phyloP scores from a whole-genome alignment of 768 basidiomycete genomes.

The Phanerochaete sordida region DNA sequence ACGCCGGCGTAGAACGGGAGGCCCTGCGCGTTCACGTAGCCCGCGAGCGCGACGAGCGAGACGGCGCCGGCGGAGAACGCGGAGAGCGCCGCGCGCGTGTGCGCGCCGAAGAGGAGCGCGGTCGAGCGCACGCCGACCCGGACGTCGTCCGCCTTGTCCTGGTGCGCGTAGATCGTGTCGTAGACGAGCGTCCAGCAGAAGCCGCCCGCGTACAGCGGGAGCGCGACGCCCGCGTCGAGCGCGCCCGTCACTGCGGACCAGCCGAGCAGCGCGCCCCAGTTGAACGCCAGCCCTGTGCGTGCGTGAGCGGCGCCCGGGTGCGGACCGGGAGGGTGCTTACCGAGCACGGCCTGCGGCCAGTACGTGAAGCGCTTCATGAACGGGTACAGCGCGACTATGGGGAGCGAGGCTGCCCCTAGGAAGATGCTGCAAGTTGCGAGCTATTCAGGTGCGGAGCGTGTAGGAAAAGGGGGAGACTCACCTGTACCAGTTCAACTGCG shows the following conservation, averaged over 20 bases:
- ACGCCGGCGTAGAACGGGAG: slow-evolving; percentile 78
- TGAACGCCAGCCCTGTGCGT: slow-evolving; percentile 80
- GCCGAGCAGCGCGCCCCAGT: slow-evolving; percentile 95
- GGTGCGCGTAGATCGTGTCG: slow-evolving; percentile 95
- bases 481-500: slow-evolving; percentile 97
- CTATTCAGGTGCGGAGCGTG: background rate
- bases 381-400: slow-evolving; percentile 86
- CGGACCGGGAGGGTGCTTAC: slow-evolving; percentile 39
- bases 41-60: slow-evolving; percentile 73
- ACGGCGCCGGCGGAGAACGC: slow-evolving; percentile 72
- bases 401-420: slow-evolving; percentile 88
- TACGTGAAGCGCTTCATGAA: slow-evolving; percentile 96
- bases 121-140: slow-evolving; percentile 89
- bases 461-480: slow-evolving; percentile 23
- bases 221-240: slow-evolving; percentile 77
- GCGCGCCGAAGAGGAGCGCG: slow-evolving; percentile 82
- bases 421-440: slow-evolving; percentile 57
- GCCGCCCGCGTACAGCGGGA: slow-evolving; percentile 88
- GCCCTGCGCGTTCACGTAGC: slow-evolving; percentile 74
- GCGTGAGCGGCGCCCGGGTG: background rate
- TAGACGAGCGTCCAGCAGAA: slow-evolving; percentile 95
- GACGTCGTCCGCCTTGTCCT: slow-evolving; percentile 94
- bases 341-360: slow-evolving; percentile 96
- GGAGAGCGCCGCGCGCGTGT: slow-evolving; percentile 71
- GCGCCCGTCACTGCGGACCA: slow-evolving; percentile 90